phyloP scores from a whole-genome alignment of 148 eudicot species.

The Chenopodium berlandieri region DNA sequence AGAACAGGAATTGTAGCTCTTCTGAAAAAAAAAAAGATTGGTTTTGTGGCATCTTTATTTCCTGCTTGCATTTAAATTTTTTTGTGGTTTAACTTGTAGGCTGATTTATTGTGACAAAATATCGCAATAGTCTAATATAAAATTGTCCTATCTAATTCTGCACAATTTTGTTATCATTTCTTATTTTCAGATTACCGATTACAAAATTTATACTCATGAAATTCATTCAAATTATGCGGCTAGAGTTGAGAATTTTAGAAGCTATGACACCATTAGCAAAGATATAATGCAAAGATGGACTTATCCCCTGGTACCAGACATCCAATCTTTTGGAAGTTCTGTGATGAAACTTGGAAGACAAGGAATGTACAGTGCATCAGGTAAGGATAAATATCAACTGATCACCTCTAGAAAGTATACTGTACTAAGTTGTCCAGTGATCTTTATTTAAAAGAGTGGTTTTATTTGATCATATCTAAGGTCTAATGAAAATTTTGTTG shows the following conservation, averaged over 20 bases:
- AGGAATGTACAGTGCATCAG: constrained; percentile 80
- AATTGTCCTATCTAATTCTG: neutral
- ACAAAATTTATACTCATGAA: constrained; percentile 92
- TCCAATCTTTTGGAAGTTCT: constrained; percentile 60
- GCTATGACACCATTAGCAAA: constrained; percentile 89
- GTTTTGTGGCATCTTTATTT: neutral
- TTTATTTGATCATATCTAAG: neutral
- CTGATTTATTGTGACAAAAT: neutral
- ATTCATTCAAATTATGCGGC: constrained; percentile 91
- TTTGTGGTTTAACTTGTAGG: neutral
- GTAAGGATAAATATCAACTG: constrained; percentile 36
- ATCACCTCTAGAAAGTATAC: neutral
- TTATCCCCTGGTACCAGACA: constrained; percentile 90
- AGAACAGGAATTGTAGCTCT: neutral
- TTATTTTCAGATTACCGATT: constrained; percentile 83
- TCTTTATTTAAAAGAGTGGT: neutral
- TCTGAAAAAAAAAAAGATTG: neutral
- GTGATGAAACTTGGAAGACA: constrained; percentile 73
- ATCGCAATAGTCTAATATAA: neutral
- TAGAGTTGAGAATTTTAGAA: constrained; percentile 80
- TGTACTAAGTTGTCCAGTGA: neutral
- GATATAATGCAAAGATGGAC: constrained; percentile 98
- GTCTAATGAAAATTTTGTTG: neutral
- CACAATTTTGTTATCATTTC: neutral
- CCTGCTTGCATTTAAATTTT: neutral